Conservation (phyloP, 305 asterid genomes). For the Ruellia speciosa region DNA sequence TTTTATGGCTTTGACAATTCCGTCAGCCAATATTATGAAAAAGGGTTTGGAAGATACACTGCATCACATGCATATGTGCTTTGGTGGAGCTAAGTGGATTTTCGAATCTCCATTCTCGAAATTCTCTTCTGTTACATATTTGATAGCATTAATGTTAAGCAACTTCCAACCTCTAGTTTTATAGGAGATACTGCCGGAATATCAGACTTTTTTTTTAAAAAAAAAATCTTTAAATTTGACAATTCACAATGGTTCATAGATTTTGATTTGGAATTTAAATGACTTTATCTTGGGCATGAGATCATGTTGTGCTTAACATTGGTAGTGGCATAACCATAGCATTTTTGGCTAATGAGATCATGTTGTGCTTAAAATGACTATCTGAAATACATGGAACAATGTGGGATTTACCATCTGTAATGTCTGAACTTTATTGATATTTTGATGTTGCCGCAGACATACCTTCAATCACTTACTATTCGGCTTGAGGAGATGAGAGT, state of each 20-base stretch:
- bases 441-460: conserved; percentile 59
- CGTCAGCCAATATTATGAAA: too few species aligned
- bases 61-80: too few species aligned
- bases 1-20: too few species aligned
- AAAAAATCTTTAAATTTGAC: background rate
- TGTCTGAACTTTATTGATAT: conserved; percentile 4
- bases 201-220: background rate
- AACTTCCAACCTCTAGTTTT: background rate
- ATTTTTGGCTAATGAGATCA: background rate
- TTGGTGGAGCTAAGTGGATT: too few species aligned
- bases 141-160: background rate
- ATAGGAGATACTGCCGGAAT: background rate
- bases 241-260: too few species aligned
- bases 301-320: background rate
- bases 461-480: conserved; percentile 95
- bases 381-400: background rate
- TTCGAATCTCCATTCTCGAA: too few species aligned
- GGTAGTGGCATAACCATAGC: background rate
- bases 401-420: background rate
- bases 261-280: background rate
- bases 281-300: too few species aligned
- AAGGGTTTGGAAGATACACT: too few species aligned
- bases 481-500: conserved; percentile 99
- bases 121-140: too few species aligned
- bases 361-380: too few species aligned